phyloP scores from a whole-genome alignment of 176 grass and related monocot species.

The Zoysia pacifica region DNA sequence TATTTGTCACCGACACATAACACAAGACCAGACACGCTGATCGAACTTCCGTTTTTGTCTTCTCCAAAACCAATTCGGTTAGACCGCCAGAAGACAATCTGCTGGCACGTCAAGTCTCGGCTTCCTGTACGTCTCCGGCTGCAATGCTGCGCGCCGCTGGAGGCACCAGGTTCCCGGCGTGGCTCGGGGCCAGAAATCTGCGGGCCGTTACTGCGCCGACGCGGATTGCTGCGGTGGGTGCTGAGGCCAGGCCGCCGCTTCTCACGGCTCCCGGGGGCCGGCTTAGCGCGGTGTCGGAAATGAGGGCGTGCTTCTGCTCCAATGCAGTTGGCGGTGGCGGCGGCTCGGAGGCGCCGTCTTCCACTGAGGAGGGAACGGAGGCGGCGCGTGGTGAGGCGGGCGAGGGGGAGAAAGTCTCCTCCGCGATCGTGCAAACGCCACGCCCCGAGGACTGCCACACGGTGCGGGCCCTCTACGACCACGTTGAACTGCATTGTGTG shows the following conservation, averaged over 20 bases:
- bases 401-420: conserved; percentile 33
- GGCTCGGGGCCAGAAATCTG: conserved; percentile 21
- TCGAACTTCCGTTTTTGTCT: not conserved
- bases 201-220: conserved; percentile 6
- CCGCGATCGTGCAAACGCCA: conserved; percentile 44
- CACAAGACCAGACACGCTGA: no score
- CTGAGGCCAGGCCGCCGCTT: conserved; percentile 40
- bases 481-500: not conserved
- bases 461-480: conserved; percentile 25
- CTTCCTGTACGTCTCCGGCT: not conserved
- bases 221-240: conserved; percentile 6
- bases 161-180: conserved; percentile 26
- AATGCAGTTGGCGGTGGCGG: conserved; percentile 14
- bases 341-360: conserved; percentile 16
- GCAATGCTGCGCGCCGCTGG: conserved; percentile 52
- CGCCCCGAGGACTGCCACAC: conserved; percentile 69
- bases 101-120: not conserved
- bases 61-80: not conserved
- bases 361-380: conserved; percentile 17
- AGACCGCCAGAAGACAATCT: not conserved
- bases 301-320: conserved; percentile 50
- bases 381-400: conserved; percentile 17
- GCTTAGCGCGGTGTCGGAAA: conserved; percentile 3
- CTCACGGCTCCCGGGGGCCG: conserved; percentile 34
- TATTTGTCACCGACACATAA: not conserved